Conservation (phyloP, 2,329 filamentous ascomycete genomes). For the Aspergillus sclerotialis region DNA sequence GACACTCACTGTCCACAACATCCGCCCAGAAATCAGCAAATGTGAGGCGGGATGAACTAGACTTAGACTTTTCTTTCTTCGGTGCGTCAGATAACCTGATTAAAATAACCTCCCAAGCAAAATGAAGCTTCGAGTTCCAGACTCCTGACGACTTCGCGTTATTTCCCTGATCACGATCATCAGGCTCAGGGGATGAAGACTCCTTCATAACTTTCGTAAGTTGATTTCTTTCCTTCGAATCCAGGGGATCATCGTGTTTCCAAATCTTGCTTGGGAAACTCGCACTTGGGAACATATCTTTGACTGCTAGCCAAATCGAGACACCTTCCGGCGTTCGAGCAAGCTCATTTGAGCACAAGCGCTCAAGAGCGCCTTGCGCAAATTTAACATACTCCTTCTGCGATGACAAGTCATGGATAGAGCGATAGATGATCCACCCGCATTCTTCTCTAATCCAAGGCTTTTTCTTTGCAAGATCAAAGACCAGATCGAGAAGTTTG, state of each 20-base stretch:
- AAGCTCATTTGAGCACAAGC: constrained; percentile 58
- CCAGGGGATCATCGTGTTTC: constrained; percentile 65
- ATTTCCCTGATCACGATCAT: constrained; percentile 21
- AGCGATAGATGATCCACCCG: constrained; percentile 71
- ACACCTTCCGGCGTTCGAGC: constrained; percentile 81
- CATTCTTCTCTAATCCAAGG: constrained; percentile 86
- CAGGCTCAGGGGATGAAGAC: constrained; percentile 26
- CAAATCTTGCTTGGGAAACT: constrained; percentile 65
- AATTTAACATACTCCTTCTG: constrained; percentile 39
- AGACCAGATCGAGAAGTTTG: constrained; percentile 63
- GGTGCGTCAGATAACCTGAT: constrained; percentile 28
- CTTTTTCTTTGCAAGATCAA: constrained; percentile 71
- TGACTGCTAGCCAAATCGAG: constrained; percentile 73
- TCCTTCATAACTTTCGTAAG: constrained; percentile 77
- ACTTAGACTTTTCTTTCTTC: constrained; percentile 21
- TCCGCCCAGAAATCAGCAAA: constrained; percentile 80
- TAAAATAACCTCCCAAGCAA: constrained; percentile 81
- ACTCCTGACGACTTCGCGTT: constrained; percentile 51
- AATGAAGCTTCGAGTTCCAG: constrained; percentile 75
- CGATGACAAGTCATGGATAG: constrained; percentile 50
- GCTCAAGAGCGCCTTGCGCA: constrained; percentile 56
- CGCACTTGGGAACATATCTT: constrained; percentile 56
- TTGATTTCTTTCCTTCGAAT: constrained; percentile 58
- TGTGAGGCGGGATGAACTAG: constrained; percentile 29
- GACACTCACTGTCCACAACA: constrained; percentile 71